Base-by-base conservation (phyloP, 306 rosid genomes). In the Mimosa bimucronata region DNA sequence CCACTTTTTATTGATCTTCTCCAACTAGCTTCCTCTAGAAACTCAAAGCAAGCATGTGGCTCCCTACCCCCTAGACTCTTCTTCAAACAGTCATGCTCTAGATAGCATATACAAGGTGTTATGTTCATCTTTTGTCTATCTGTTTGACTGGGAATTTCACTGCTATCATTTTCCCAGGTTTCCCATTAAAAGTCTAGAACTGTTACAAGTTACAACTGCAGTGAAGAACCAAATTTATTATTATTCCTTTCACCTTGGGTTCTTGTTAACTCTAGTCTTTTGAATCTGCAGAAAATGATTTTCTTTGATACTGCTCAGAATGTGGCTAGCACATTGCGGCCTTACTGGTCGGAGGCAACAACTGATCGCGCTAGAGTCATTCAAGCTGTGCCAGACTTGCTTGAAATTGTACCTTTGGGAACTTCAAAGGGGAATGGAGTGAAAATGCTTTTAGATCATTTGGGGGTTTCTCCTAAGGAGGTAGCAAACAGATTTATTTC, bases 401-500 rank as follows among this genome's bases (percentile, higher is more conserved):
- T 95, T 34, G 98, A 95, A 83, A 92, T 95, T 83, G 96, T 95
- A 42, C 98, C 98, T 12, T 77, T 78, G 21, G 97, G 95, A 79
- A 90, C 96, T 84, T 91, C 94, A 5, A 95, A 91, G 85, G 98
- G 98, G 73, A 86, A 81, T 79, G 97, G 98, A 50, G 94, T 95
- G 23, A 87, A 91, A 83, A 19, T 89, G 44, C 83, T 95, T 64
- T 97, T 95, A n/a, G 97, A 95, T 88, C 98, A 95, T 79, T 83
- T 95, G 82, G 96, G 94, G 75, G 71, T 87, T 77, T 77, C 92
- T 71, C 79, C 94, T 10, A 71, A 91, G 29, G 92, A 95, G 97
- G 98, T 94, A 89, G 41, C 25, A 21, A 66, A 23, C 41, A 9
- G 57, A 79, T 68, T 40, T 41, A n/a, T 78, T 46, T 48, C 50